Base-by-base conservation (phyloP, 305 asterid genomes). In the Fraxinus albicans region DNA sequence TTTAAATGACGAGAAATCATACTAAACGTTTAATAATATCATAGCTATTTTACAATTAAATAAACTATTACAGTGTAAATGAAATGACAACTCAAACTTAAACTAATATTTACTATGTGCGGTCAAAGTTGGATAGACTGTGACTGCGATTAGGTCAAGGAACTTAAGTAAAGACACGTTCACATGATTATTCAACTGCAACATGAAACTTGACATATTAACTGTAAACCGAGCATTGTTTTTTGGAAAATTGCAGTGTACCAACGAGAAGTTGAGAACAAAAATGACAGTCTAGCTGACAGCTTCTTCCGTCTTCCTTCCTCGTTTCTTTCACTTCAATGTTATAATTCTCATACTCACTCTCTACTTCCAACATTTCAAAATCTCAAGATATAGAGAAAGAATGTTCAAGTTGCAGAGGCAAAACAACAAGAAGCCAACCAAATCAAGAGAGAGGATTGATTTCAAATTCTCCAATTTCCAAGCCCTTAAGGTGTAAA, bases 391-490 rank as follows among this genome's bases (percentile, higher is more conserved):
- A 58, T 58, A 15, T 58, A 34, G 80, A 83, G 76, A 36, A 83
- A 86, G 55, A 36, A 84, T 96, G 99, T 91, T 91, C 83, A 94
- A 89, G 88, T 84, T 87, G 50, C 97, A 90, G 82, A 94, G 88
- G 87, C 89, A 88, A 50, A 86, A 65, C 70, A 79, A 81, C 70
- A 83, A 77, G 79, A 87, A 85, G 76, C 73, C 86, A 23, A 78
- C 91, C 40, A 90, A 82, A 42, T 87, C 89, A 27, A 92, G 88
- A 79, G 91, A 92, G 29, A 94, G 87, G 87, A 76, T 93, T 84
- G 93, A 96, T 84, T 93, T 94, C 92, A 94, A 91, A 85, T 89
- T 96, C 89, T 93, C 99, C 86, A 90, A 89, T 89, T 94, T 94
- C 70, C 98, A 96, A 87, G 96, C 90, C 84, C 94, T 96, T 86